These are phyloP conservation scores for Phenoliferia sp. DNA, from an alignment of 1,284 basidiomycete species.

Conservation along the genomic window DNA sequence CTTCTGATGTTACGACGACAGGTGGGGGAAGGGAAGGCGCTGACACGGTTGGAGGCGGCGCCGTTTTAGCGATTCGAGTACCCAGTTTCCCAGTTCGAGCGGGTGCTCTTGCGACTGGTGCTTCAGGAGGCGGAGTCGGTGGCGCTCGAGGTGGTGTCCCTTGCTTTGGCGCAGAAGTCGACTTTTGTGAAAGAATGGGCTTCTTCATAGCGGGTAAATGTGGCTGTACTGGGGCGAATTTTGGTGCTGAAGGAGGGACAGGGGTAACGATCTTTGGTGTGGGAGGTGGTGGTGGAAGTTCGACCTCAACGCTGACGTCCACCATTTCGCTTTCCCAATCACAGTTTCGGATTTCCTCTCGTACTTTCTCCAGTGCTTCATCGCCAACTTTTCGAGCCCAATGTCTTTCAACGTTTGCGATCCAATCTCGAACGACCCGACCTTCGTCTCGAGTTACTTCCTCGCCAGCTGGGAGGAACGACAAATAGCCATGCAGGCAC, in stretches of 20 bases:
- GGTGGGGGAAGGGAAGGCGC: constrained; percentile 1
- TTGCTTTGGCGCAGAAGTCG: background rate
- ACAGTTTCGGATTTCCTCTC: constrained; percentile 12
- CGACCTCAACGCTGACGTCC: constrained; percentile 16
- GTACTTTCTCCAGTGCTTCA: constrained; percentile 15
- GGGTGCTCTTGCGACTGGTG: background rate
- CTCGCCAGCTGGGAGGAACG: constrained; percentile 20
- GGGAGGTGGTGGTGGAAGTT: background rate
- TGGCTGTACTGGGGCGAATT: background rate
- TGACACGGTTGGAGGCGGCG: background rate
- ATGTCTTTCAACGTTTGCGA: constrained; percentile 15
- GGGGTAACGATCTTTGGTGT: background rate
- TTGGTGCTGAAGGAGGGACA: background rate
- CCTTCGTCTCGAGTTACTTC: constrained; percentile 15
- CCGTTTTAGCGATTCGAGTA: background rate
- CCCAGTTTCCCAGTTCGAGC: background rate
- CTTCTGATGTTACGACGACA: background rate
- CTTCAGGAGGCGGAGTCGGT: background rate
- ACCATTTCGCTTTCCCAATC: constrained; percentile 25
- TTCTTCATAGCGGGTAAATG: background rate
- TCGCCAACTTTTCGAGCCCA: constrained; percentile 23
- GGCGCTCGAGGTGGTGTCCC: background rate
- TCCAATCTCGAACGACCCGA: constrained; percentile 23
- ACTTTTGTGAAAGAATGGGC: background rate
- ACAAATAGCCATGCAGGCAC: constrained; percentile 9